A percentile compares a stretch with the other conserved stretches of the same genome.
phyloP scores from a whole-genome alignment of 2,329 filamentous ascomycete species.

The Acrodontium crateriforme region DNA sequence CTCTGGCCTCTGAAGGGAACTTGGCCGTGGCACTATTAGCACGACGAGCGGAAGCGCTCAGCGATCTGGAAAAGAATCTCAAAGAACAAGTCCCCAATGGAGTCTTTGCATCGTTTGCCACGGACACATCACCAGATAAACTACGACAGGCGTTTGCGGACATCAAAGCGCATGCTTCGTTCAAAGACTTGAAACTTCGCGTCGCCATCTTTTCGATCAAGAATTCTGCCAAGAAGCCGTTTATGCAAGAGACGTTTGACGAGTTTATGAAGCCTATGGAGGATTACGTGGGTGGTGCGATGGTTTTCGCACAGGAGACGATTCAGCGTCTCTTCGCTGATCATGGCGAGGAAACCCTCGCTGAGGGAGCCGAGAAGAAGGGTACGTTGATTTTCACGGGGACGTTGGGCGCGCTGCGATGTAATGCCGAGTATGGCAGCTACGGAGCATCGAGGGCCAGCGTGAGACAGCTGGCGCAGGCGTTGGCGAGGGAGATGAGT shows the following conservation, averaged over 20 bases:
- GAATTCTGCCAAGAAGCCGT: slow-evolving; percentile 40
- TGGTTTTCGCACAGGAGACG: slow-evolving; percentile 41
- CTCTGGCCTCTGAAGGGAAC: slow-evolving; percentile 41
- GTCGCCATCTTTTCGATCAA: slow-evolving; percentile 45
- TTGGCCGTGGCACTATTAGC: slow-evolving; percentile 42
- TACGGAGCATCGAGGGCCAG: slow-evolving; percentile 41
- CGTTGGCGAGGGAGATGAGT: slow-evolving; percentile 42
- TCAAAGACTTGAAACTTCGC: slow-evolving; percentile 36
- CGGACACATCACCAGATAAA: slow-evolving; percentile 34
- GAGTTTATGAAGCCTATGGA: slow-evolving; percentile 35
- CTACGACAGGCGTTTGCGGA: slow-evolving; percentile 36
- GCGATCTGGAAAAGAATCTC: slow-evolving; percentile 29
- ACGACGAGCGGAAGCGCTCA: slow-evolving; percentile 33
- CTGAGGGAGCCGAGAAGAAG: slow-evolving; percentile 37
- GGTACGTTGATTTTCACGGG: slow-evolving; percentile 45
- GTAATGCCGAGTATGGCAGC: slow-evolving; percentile 40
- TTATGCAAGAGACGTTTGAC: slow-evolving; percentile 40
- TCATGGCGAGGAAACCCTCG: slow-evolving; percentile 34
- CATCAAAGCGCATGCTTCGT: slow-evolving; percentile 36
- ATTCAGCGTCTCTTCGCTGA: slow-evolving; percentile 39
- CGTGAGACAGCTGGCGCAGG: slow-evolving; percentile 42
- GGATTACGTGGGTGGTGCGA: slow-evolving; percentile 41
- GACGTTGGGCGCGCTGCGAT: slow-evolving; percentile 36
- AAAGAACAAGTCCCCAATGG: slow-evolving; percentile 28
- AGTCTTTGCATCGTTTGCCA: slow-evolving; percentile 38